Conservation (phyloP, 78 protist species). For the Blattamonas nauphoetae region DNA sequence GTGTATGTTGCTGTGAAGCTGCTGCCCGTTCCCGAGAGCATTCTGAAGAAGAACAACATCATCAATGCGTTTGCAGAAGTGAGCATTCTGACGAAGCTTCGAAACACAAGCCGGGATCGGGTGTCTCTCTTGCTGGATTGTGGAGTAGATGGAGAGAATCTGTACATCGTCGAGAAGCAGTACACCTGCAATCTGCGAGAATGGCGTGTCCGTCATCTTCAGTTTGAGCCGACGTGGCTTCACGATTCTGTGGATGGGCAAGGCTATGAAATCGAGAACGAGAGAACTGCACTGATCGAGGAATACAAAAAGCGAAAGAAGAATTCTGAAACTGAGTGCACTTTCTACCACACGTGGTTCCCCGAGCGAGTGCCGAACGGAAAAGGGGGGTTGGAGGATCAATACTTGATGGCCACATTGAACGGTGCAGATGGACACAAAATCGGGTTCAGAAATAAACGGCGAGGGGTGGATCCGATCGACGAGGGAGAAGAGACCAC, state of each 20-base stretch:
- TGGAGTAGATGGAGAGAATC: slow-evolving; percentile 58
- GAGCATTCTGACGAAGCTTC: background rate
- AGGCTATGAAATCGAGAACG: background rate
- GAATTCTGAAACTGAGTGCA: too few species aligned
- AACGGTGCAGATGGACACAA: too few species aligned
- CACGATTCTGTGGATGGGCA: background rate
- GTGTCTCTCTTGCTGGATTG: slow-evolving; percentile 38
- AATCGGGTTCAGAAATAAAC: too few species aligned
- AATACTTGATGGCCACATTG: too few species aligned
- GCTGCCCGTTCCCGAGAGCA: background rate
- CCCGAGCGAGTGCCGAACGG: background rate
- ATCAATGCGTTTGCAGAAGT: background rate
- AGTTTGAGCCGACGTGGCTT: background rate
- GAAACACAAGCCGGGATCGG: background rate
- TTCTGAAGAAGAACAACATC: background rate
- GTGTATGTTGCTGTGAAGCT: background rate
- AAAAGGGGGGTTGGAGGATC: background rate
- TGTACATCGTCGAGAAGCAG: slow-evolving; percentile 58
- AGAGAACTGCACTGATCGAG: background rate
- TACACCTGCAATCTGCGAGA: slow-evolving; percentile 41
- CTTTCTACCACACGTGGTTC: background rate
- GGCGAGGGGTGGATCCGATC: background rate
- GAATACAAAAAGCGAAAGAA: background rate
- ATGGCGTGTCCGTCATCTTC: slow-evolving; percentile 46
- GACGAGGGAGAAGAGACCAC: background rate